phyloP scores from a whole-genome alignment of 306 rosid genomes.

The Abrus precatorius region DNA sequence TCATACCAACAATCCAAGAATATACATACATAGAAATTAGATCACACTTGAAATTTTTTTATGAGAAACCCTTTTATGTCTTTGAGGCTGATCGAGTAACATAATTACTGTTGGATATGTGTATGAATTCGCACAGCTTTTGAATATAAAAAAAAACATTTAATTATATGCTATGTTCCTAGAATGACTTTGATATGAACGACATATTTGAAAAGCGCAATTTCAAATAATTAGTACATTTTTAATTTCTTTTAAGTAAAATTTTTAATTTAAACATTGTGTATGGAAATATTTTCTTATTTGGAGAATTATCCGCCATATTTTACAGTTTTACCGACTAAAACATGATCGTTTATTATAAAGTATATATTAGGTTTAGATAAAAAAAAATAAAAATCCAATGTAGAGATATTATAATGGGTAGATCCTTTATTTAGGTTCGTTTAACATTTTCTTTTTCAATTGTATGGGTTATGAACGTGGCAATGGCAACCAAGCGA shows the following conservation, averaged over 20 bases:
- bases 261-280: too few relatives aligned
- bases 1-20: not conserved
- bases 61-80: not conserved
- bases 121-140: not conserved
- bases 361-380: too few relatives aligned
- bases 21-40: not conserved
- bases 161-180: too few relatives aligned
- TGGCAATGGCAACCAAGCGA: not conserved
- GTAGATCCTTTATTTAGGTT: constrained; percentile 32
- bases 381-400: not conserved
- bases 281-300: too few relatives aligned
- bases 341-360: too few relatives aligned
- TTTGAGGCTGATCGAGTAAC: not conserved
- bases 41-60: constrained; percentile 47
- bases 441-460: not conserved
- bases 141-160: too few relatives aligned
- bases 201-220: too few relatives aligned
- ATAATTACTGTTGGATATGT: not conserved
- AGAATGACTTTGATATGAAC: too few relatives aligned
- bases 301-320: too few relatives aligned
- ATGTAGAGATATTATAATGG: not conserved
- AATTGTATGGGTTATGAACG: constrained; percentile 20
- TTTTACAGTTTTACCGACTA: too few relatives aligned
- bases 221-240: too few relatives aligned
- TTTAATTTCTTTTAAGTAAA: too few relatives aligned